Evolutionary conservation across 176 grass and related monocot genomes (phyloP).

Genomic region (Eremochloa ophiuroides): DNA sequence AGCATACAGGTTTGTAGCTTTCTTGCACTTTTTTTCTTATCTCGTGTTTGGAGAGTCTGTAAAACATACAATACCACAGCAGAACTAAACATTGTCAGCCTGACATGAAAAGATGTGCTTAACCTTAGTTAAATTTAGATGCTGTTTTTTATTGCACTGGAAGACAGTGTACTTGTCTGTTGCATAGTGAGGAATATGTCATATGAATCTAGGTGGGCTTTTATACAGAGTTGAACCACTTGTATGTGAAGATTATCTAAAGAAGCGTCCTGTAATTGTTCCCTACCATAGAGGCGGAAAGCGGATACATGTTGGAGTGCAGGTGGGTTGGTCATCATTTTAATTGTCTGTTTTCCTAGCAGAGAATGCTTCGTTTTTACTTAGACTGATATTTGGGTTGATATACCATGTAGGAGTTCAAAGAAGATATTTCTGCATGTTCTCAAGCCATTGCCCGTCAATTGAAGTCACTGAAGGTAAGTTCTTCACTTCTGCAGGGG

Average conservation of each 20-base stretch:
- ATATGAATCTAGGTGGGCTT: slow-evolving; percentile 60
- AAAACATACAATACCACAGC: slow-evolving; percentile 7
- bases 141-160: slow-evolving; percentile 29
- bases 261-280: slow-evolving; percentile 75
- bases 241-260: slow-evolving; percentile 89
- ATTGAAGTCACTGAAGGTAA: slow-evolving; percentile 65
- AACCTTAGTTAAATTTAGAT: neutral
- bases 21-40: slow-evolving; percentile 1
- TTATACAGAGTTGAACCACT: slow-evolving; percentile 96
- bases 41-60: neutral
- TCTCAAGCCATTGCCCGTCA: slow-evolving; percentile 51
- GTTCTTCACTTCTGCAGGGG: slow-evolving; percentile 1
- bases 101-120: slow-evolving; percentile 10
- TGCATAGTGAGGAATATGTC: slow-evolving; percentile 46
- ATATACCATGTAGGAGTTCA: slow-evolving; percentile 65
- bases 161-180: slow-evolving; percentile 40
- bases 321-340: slow-evolving; percentile 55
- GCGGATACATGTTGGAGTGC: slow-evolving; percentile 86
- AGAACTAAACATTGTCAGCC: neutral
- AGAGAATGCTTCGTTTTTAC: slow-evolving; percentile 16
- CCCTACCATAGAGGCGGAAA: slow-evolving; percentile 97
- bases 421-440: slow-evolving; percentile 57
- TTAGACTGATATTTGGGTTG: slow-evolving; percentile 18
- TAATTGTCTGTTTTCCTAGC: neutral
- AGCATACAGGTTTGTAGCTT: slow-evolving; percentile 70